A percentile compares a stretch with the other conserved stretches of the same genome.
phyloP scores from a whole-genome alignment of 2,329 filamentous ascomycete species.

The Curvularia sp. region DNA sequence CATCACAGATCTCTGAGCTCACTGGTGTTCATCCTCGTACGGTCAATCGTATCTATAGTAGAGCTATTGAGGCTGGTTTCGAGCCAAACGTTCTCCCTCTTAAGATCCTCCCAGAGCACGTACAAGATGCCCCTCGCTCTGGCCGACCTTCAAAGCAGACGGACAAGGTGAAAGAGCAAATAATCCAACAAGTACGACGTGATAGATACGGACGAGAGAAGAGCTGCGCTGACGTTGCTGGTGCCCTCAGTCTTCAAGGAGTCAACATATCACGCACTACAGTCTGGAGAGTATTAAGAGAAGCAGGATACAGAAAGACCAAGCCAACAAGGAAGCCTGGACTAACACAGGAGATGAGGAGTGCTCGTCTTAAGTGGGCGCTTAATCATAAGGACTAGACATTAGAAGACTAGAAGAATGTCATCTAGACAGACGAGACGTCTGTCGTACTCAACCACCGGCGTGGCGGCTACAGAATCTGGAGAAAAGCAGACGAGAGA shows the following conservation, averaged over 20 bases:
- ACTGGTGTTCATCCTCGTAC: conserved; percentile 9
- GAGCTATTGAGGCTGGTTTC: conserved; percentile 17
- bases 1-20: conserved; percentile 4
- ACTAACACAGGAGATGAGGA: too few relatives aligned
- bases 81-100: conserved; percentile 9
- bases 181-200: conserved; percentile 10
- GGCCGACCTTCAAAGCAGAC: conserved; percentile 14
- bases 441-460: too few relatives aligned
- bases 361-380: too few relatives aligned
- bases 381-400: too few relatives aligned
- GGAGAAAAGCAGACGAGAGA: too few relatives aligned
- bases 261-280: background rate
- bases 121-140: conserved; percentile 15
- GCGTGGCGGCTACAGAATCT: too few relatives aligned
- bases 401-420: too few relatives aligned
- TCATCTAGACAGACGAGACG: too few relatives aligned
- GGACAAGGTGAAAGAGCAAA: background rate
- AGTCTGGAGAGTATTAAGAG: too few relatives aligned
- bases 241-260: conserved; percentile 10
- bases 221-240: conserved; percentile 12
- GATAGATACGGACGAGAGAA: too few relatives aligned
- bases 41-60: conserved; percentile 14
- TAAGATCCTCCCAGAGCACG: conserved; percentile 7
- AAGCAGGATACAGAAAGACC: too few relatives aligned
- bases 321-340: too few relatives aligned